Evolutionary conservation across 768 basidiomycete species (phyloP).

Genomic region (Boletellus ananas): DNA sequence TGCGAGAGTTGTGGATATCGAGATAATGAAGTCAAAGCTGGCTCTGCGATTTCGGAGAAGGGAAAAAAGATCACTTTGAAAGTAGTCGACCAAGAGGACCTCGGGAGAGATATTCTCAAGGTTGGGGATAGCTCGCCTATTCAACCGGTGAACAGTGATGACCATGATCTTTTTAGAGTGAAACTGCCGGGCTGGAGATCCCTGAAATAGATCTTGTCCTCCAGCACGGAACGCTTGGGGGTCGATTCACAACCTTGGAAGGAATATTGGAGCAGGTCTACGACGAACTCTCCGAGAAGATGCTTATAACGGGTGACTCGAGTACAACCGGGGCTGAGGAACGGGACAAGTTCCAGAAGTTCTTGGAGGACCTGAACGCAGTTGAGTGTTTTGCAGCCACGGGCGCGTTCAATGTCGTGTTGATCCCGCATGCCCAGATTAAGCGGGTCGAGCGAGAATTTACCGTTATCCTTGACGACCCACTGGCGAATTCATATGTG

Average conservation of each 20-base stretch:
- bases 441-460: conserved; percentile 77
- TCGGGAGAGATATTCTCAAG: conserved; percentile 92
- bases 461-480: conserved; percentile 93
- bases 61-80: conserved; percentile 87
- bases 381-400: conserved; percentile 37
- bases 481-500: conserved; percentile 90
- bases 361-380: conserved; percentile 73
- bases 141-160: neutral
- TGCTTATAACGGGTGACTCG: conserved; percentile 73
- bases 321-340: conserved; percentile 37
- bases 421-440: conserved; percentile 42
- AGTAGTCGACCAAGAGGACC: conserved; percentile 89
- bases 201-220: conserved; percentile 94
- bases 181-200: conserved; percentile 83
- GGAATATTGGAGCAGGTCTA: conserved; percentile 93
- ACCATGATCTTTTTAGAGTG: conserved; percentile 56
- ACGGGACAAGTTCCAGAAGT: conserved; percentile 62
- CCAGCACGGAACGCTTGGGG: conserved; percentile 91
- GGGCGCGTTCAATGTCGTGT: neutral
- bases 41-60: conserved; percentile 79
- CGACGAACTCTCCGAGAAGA: conserved; percentile 89
- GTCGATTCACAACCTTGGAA: conserved; percentile 96
- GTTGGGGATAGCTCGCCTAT: conserved; percentile 38
- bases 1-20: conserved; percentile 94
- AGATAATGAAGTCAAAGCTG: conserved; percentile 97